These are phyloP conservation scores for Brassica balearica DNA, from an alignment of 441 rosid species.

Conservation along the genomic window DNA sequence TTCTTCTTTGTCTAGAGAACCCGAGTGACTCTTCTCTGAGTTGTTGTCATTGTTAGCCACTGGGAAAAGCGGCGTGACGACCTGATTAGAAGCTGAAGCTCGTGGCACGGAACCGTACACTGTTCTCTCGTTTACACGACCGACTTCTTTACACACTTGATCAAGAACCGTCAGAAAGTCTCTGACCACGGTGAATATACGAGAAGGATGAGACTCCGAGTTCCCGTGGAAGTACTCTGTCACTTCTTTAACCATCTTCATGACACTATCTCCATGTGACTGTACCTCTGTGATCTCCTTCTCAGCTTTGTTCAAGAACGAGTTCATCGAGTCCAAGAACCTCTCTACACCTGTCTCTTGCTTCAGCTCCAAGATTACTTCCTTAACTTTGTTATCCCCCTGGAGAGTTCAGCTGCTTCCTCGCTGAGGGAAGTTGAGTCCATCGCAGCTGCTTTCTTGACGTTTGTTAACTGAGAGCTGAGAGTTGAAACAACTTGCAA, in stretches of 20 bases:
- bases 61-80: slow-evolving; percentile 55
- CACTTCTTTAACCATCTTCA: slow-evolving; percentile 65
- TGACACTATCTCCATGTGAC: slow-evolving; percentile 50
- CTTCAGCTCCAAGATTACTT: slow-evolving; percentile 49
- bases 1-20: slow-evolving; percentile 41
- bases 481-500: slow-evolving; percentile 79
- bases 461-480: slow-evolving; percentile 74
- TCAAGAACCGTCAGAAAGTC: slow-evolving; percentile 85
- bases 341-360: slow-evolving; percentile 45
- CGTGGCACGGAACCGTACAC: slow-evolving; percentile 60
- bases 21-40: slow-evolving; percentile 40
- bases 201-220: slow-evolving; percentile 76
- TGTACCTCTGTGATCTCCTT: slow-evolving; percentile 63
- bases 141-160: slow-evolving; percentile 89
- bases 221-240: slow-evolving; percentile 90
- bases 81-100: slow-evolving; percentile 47
- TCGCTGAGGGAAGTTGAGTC: slow-evolving; percentile 63
- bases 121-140: slow-evolving; percentile 78
- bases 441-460: slow-evolving; percentile 91
- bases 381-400: slow-evolving; percentile 62
- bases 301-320: slow-evolving; percentile 68
- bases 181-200: slow-evolving; percentile 78
- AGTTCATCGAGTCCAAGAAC: slow-evolving; percentile 65
- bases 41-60: slow-evolving; percentile 39
- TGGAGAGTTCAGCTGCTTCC: slow-evolving; percentile 59